Conservation (phyloP, 2,329 filamentous ascomycete species). For the Penicillium palitans region DNA sequence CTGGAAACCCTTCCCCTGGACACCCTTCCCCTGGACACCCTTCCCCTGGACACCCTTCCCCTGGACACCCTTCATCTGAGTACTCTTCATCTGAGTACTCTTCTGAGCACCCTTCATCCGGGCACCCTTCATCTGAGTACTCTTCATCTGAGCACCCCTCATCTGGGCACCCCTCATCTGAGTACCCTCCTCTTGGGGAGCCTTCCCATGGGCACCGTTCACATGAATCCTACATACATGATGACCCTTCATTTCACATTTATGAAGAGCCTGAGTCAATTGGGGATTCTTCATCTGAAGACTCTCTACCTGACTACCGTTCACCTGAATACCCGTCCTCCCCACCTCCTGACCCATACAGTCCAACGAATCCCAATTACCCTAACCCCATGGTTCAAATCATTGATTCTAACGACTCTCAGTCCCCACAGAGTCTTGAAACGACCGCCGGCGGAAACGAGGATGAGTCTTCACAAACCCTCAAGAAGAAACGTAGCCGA, state of each 20-base stretch:
- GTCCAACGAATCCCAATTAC: background rate
- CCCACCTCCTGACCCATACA: background rate
- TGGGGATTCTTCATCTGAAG: background rate
- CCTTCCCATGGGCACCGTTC: background rate
- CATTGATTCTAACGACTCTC: background rate
- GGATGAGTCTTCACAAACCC: conserved; percentile 31
- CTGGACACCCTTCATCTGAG: background rate
- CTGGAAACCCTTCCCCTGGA: background rate
- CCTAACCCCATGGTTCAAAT: background rate
- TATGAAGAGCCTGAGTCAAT: background rate
- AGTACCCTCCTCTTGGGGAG: background rate
- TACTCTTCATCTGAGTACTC: background rate
- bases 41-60: background rate
- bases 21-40: background rate
- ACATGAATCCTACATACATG: background rate
- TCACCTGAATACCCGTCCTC: background rate
- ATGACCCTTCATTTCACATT: background rate
- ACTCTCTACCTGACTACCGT: background rate
- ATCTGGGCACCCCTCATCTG: background rate
- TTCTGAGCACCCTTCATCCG: background rate
- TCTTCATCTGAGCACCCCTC: background rate
- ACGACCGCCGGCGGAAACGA: conserved; percentile 14
- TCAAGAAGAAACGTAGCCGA: conserved; percentile 47
- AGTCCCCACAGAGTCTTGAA: background rate
- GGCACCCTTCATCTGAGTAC: background rate